Conservation (phyloP, 1,284 basidiomycete species). For the Puccinia horiana region DNA sequence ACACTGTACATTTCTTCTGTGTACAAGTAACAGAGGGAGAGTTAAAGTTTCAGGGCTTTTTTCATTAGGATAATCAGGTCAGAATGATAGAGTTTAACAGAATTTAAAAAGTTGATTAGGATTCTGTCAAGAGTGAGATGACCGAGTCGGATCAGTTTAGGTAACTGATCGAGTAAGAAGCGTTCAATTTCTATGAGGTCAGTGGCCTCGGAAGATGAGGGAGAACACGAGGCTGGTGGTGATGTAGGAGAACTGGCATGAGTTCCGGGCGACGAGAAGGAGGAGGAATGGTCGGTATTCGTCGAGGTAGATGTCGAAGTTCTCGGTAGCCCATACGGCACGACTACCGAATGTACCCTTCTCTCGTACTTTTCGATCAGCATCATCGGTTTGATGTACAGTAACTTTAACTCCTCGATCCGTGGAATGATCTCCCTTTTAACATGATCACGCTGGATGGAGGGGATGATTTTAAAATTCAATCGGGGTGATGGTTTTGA, state of each 20-base stretch:
- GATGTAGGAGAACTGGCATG: not conserved
- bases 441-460: not conserved
- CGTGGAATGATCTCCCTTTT: not conserved
- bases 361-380: slow-evolving; percentile 15
- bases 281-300: not conserved
- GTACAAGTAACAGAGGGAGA: too few species aligned
- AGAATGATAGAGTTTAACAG: not conserved
- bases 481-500: not conserved
- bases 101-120: not conserved
- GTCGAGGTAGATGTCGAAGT: not conserved
- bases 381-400: slow-evolving; percentile 14
- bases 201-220: not conserved
- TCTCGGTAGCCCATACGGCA: not conserved
- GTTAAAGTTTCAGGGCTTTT: not conserved
- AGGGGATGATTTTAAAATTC: not conserved
- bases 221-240: not conserved
- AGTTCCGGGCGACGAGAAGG: not conserved
- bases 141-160: not conserved
- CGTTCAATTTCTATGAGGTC: not conserved
- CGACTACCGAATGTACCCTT: not conserved
- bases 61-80: slow-evolving; percentile 9
- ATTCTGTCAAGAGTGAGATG: not conserved
- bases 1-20: too few species aligned
- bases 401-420: not conserved
- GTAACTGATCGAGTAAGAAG: slow-evolving; percentile 14